These are phyloP conservation scores for Thielaviopsis euricoi DNA, from an alignment of 2,329 filamentous ascomycete species.

Conservation along the genomic window DNA sequence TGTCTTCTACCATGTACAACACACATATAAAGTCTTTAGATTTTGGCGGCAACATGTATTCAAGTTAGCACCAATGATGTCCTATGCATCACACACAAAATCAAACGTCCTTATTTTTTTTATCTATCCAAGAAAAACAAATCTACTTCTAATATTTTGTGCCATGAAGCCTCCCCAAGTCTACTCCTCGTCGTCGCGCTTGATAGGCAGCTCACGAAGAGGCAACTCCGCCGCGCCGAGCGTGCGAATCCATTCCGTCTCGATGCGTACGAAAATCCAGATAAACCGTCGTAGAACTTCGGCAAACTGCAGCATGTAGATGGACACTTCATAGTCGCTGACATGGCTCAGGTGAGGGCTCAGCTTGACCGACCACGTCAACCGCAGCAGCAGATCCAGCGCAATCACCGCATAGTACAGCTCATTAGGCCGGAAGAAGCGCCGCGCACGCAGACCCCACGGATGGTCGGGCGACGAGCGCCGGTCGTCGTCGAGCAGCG, in stretches of 20 bases:
- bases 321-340: slow-evolving; percentile 71
- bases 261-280: slow-evolving; percentile 92
- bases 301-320: slow-evolving; percentile 73
- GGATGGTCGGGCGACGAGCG: slow-evolving; percentile 49
- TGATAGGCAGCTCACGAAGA: slow-evolving; percentile 53
- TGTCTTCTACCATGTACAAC: too few relatives aligned
- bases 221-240: slow-evolving; percentile 53
- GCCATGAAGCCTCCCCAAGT: neutral
- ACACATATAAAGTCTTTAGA: too few relatives aligned
- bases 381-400: slow-evolving; percentile 66
- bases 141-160: too few relatives aligned
- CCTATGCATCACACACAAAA: too few relatives aligned
- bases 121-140: too few relatives aligned
- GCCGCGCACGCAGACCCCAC: slow-evolving; percentile 58
- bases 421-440: slow-evolving; percentile 53
- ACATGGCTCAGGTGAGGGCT: slow-evolving; percentile 68
- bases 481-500: slow-evolving; percentile 48
- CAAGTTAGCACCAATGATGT: too few relatives aligned
- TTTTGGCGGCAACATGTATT: too few relatives aligned
- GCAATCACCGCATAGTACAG: slow-evolving; percentile 72
- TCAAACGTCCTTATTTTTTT: too few relatives aligned
- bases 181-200: slow-evolving; percentile 29
- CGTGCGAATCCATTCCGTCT: slow-evolving; percentile 73
- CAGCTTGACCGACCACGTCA: slow-evolving; percentile 83
- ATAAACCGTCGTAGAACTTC: slow-evolving; percentile 85